Evolutionary conservation across 2,329 filamentous ascomycete species (phyloP).

Genomic region (Elsinoe perseae): DNA sequence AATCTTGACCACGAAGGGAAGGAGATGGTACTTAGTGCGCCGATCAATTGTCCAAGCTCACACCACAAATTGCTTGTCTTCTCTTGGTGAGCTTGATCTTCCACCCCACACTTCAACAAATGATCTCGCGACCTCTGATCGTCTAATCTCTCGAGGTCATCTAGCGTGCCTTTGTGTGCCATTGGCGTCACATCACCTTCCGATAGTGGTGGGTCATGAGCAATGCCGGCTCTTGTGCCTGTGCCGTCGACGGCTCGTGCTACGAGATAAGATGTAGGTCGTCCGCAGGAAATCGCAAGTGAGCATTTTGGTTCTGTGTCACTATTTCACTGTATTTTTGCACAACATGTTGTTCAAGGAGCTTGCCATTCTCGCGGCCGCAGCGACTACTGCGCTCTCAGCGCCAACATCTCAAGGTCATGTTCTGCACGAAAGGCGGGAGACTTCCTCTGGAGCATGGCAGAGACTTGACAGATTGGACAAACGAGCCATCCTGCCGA

Average conservation of each 20-base stretch:
- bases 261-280: constrained; percentile 5
- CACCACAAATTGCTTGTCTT: neutral
- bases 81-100: constrained; percentile 5
- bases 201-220: neutral
- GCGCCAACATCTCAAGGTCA: constrained; percentile 24
- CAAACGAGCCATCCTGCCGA: constrained; percentile 33
- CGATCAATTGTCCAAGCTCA: constrained; percentile 1
- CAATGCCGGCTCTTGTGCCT: neutral
- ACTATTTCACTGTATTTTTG: neutral
- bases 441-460: constrained; percentile 28
- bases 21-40: neutral
- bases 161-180: neutral
- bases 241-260: neutral
- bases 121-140: neutral
- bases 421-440: constrained; percentile 39
- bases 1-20: constrained; percentile 8
- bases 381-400: neutral
- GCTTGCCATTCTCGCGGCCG: neutral
- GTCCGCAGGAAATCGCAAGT: neutral
- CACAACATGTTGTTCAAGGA: neutral
- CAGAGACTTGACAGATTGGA: constrained; percentile 33
- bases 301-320: neutral
- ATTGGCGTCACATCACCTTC: neutral
- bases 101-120: constrained; percentile 2
- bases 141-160: neutral